Evolutionary conservation across 495 filamentous ascomycete species (phyloP), one percentile per base, ranked within the genome.

Genomic region (Podospora conica): DNA sequence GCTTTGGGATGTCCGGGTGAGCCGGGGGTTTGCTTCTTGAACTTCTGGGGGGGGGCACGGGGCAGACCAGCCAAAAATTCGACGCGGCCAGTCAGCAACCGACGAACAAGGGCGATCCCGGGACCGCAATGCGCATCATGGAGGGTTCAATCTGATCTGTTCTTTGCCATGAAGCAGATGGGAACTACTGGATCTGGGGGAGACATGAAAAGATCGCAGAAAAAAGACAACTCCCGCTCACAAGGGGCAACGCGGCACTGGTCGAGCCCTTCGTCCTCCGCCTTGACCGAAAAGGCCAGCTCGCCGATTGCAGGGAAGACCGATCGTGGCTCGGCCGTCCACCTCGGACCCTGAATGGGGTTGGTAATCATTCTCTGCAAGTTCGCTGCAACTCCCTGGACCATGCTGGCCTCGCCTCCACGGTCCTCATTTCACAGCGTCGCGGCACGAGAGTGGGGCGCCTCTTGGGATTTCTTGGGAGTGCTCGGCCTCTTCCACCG

Each of bases 351-450:
- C 65, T 71, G 72, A 74, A 73, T 48, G 40, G 40, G 40, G 40
- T 74, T 74, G 72, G 73, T 75, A 70, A 75, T 67, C 67, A 69
- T 24, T 20, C 10, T 53, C 22, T 61, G 31, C 28, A 28, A 27
- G 59, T 15, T 20, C 21, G 31, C 61, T 54, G 15, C 58, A 54
- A 29, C 24, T 48, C 64, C 57, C 58, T 48, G 40, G 40, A 48
- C 57, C 48, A 24, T 27, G 23, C 53, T 59, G 33, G 64, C 64
- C 64, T 60, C 64, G 55, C 31, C 60, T 56, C 64, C 61, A 27
- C 68, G 61, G 67, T 61, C 63, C 63, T 67, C 67, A 71, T 72
- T 72, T 70, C 31, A 72, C 66, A 65, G 63, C 56, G 68, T 74
- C 65, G 68, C 71, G 66, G 67, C 69, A 73, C 63, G 63, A 58